These are phyloP conservation scores for Santalum album DNA, from an alignment of 164 flowering plant genomes.

Conservation along the genomic window DNA sequence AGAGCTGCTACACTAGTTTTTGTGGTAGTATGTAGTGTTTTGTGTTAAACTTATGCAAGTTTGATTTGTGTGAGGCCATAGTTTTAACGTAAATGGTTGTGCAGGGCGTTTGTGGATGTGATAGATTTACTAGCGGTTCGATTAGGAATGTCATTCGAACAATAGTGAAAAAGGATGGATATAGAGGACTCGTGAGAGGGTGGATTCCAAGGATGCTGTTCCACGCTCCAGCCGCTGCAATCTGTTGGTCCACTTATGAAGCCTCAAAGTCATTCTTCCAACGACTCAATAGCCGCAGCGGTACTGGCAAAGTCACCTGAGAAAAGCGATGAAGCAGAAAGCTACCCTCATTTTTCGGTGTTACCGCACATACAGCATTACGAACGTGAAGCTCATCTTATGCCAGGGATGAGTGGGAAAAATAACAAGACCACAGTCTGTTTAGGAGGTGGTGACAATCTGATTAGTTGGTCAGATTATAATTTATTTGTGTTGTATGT, in stretches of 20 bases:
- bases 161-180: conserved; percentile 70
- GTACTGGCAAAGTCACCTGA: conserved; percentile 6
- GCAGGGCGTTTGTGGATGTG: conserved; percentile 93
- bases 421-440: not conserved
- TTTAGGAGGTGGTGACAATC: not conserved
- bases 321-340: too few species aligned
- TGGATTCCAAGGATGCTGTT: conserved; percentile 93
- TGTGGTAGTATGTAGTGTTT: too few species aligned
- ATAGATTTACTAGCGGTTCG: conserved; percentile 56
- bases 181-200: conserved; percentile 72
- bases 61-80: too few species aligned
- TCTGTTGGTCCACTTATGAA: conserved; percentile 91
- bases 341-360: too few species aligned
- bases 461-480: conserved; percentile 1
- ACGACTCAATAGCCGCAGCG: conserved; percentile 25
- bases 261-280: conserved; percentile 68
- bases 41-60: too few species aligned
- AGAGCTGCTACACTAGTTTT: too few species aligned
- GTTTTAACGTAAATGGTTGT: too few species aligned
- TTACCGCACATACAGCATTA: too few species aligned
- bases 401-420: too few species aligned
- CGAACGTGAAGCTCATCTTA: too few species aligned
- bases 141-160: conserved; percentile 46
- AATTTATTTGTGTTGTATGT: conserved; percentile 8
- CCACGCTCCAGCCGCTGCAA: conserved; percentile 99